Conservation (phyloP, 371 early-diverging fungal genomes). For the Mucor racemosus region DNA sequence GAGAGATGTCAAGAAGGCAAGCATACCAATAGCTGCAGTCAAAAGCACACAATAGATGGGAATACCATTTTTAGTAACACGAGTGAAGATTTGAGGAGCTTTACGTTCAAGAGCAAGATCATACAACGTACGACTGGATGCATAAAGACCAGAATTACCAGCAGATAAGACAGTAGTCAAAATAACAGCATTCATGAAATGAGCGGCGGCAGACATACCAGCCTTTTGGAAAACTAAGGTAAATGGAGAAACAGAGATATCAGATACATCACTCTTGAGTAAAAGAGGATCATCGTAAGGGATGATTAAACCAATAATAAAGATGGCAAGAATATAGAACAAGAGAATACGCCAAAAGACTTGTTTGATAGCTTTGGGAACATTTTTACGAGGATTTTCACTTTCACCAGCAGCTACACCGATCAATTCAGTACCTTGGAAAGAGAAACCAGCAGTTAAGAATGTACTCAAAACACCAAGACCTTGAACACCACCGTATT, state of each 20-base stretch:
- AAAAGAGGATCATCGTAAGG: conserved; percentile 64
- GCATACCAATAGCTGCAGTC: conserved; percentile 54
- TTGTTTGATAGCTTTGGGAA: conserved; percentile 58
- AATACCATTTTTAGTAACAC: conserved; percentile 54
- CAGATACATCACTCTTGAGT: conserved; percentile 46
- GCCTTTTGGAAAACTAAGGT: conserved; percentile 69
- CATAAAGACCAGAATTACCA: conserved; percentile 74
- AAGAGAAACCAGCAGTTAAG: conserved; percentile 85
- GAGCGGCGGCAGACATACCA: conserved; percentile 46
- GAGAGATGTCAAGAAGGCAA: conserved; percentile 60
- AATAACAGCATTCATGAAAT: conserved; percentile 52
- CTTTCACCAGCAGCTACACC: conserved; percentile 81
- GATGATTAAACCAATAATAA: conserved; percentile 72
- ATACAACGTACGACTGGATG: conserved; percentile 69
- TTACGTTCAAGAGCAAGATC: conserved; percentile 66
- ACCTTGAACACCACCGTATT: conserved; percentile 40
- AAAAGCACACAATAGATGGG: conserved; percentile 60
- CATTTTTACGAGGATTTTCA: conserved; percentile 72
- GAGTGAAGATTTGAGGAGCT: conserved; percentile 55
- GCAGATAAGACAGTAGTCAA: conserved; percentile 67
- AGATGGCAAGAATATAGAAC: conserved; percentile 68
- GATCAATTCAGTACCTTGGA: conserved; percentile 84
- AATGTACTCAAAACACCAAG: conserved; percentile 54
- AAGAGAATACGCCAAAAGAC: conserved; percentile 62
- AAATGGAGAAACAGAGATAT: conserved; percentile 70